phyloP scores from a whole-genome alignment of 148 eudicot species.

The Linanthus parryae region DNA sequence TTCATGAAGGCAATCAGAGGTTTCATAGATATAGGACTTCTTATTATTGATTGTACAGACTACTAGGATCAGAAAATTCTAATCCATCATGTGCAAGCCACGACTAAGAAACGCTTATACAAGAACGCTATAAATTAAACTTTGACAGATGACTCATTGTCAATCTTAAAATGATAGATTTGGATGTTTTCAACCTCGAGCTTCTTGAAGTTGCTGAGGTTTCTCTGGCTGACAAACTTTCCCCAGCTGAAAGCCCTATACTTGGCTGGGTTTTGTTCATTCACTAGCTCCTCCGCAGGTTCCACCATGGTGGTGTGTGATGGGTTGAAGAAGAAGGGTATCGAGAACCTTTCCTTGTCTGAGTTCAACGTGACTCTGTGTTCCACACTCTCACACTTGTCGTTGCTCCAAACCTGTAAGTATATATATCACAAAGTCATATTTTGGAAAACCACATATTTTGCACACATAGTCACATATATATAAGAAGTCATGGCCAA shows the following conservation, averaged over 20 bases:
- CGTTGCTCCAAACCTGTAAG: conserved; percentile 53
- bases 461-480: too few species aligned
- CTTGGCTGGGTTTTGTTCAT: conserved; percentile 31
- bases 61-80: too few species aligned
- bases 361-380: conserved; percentile 47
- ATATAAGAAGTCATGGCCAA: too few species aligned
- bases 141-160: not conserved
- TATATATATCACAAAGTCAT: not conserved
- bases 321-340: conserved; percentile 54
- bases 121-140: too few species aligned
- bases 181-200: conserved; percentile 40
- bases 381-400: conserved; percentile 52
- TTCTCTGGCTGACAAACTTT: conserved; percentile 24
- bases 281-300: conserved; percentile 38
- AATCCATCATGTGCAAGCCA: too few species aligned
- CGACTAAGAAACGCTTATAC: too few species aligned
- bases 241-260: conserved; percentile 42
- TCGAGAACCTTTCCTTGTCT: conserved; percentile 37
- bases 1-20: too few species aligned
- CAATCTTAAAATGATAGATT: conserved; percentile 27
- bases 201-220: conserved; percentile 42
- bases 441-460: too few species aligned
- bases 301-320: conserved; percentile 37
- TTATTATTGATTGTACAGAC: too few species aligned
- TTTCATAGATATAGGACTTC: too few species aligned